Percentiles rank a stretch among this genome's conserved stretches.
phyloP scores from a whole-genome alignment of 2,329 filamentous ascomycete genomes.

The Leptographium flavum region DNA sequence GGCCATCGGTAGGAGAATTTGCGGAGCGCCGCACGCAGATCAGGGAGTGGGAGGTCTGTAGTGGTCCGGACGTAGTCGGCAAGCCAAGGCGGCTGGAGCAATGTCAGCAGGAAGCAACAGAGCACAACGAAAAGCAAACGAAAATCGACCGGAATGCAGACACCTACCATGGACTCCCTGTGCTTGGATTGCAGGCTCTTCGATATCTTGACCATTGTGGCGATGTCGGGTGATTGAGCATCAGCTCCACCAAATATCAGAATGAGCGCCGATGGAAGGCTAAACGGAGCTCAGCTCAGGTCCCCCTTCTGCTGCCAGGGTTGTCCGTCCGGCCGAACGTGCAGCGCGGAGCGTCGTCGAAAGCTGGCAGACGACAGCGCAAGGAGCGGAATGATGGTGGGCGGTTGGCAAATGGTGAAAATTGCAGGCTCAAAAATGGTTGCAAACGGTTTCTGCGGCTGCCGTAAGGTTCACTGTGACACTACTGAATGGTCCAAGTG shows the following conservation, averaged over 20 bases:
- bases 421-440: background rate
- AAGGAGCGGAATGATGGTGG: background rate
- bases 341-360: background rate
- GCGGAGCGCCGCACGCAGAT: constrained; percentile 62
- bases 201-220: constrained; percentile 52
- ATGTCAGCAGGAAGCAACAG: constrained; percentile 9
- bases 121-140: background rate
- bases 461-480: background rate
- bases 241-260: background rate
- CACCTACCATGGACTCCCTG: constrained; percentile 50
- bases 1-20: constrained; percentile 85
- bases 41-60: constrained; percentile 53
- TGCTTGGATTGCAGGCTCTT: constrained; percentile 55
- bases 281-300: constrained; percentile 1
- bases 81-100: constrained; percentile 66
- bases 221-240: background rate
- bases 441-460: background rate
- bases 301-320: constrained; percentile 1
- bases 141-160: no score
- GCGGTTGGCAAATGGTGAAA: no score
- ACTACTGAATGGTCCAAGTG: background rate
- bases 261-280: background rate
- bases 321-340: background rate
- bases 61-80: constrained; percentile 64
- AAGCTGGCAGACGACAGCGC: background rate